phyloP scores from a whole-genome alignment of 176 grass and related monocot genomes.

The Raddia guianensis region DNA sequence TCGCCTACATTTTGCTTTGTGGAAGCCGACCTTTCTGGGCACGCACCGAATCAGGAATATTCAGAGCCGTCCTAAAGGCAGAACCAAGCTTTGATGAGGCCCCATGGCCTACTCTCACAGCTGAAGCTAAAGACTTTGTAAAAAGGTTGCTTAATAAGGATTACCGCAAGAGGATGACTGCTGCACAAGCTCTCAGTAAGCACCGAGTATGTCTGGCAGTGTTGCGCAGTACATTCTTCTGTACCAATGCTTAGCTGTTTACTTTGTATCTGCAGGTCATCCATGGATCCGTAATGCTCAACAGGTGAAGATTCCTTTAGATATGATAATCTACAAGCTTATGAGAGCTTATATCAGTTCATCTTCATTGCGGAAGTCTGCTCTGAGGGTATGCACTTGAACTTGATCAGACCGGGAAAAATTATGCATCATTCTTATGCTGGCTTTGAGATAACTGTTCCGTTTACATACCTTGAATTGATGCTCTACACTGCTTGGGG shows the following conservation, averaged over 20 bases:
- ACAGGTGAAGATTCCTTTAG: constrained; percentile 89
- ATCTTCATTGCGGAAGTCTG: constrained; percentile 90
- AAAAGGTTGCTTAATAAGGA: constrained; percentile 98
- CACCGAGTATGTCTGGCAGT: constrained; percentile 21
- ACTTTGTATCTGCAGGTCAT: constrained; percentile 66
- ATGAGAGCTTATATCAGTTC: constrained; percentile 94
- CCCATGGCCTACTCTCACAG: constrained; percentile 90
- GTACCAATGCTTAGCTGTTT: constrained; percentile 30
- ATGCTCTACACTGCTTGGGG: background rate
- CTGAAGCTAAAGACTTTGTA: constrained; percentile 95
- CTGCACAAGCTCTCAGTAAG: constrained; percentile 96
- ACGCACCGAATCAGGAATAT: constrained; percentile 95
- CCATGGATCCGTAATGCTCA: constrained; percentile 82
- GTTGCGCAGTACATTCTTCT: background rate
- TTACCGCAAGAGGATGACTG: constrained; percentile 98
- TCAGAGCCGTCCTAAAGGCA: constrained; percentile 92
- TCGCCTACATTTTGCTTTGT: constrained; percentile 97
- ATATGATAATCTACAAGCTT: constrained; percentile 97
- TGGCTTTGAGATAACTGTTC: constrained; percentile 7
- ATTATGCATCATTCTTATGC: background rate
- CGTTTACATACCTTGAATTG: constrained; percentile 43
- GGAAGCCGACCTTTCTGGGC: constrained; percentile 98
- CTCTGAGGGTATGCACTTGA: constrained; percentile 80
- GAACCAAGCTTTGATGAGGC: constrained; percentile 98
- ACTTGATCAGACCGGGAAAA: constrained; percentile 8